phyloP scores from a whole-genome alignment of 2,329 filamentous ascomycete species.

The Blastomyces emzantsi region DNA sequence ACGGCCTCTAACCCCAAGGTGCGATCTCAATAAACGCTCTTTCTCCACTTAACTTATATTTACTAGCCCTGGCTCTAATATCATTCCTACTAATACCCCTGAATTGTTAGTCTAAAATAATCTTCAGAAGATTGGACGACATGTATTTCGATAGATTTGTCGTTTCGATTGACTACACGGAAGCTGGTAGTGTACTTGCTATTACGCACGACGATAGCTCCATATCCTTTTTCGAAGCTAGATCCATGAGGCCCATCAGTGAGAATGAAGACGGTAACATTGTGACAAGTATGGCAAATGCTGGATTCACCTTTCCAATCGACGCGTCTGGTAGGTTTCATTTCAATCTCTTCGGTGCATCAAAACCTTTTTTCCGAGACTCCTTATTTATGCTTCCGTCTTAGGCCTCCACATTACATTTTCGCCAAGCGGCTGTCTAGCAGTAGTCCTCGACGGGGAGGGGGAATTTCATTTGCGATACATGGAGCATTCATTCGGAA shows the following conservation, averaged over 20 bases:
- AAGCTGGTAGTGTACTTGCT: slow-evolving; percentile 62
- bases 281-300: slow-evolving; percentile 63
- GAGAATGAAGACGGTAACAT: slow-evolving; percentile 54
- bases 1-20: slow-evolving; percentile 42
- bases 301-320: slow-evolving; percentile 63
- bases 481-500: slow-evolving; percentile 35
- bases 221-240: slow-evolving; percentile 68
- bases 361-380: neutral
- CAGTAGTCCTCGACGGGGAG: slow-evolving; percentile 31
- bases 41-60: slow-evolving; percentile 6
- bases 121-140: slow-evolving; percentile 58
- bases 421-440: slow-evolving; percentile 38
- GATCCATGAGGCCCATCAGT: slow-evolving; percentile 60
- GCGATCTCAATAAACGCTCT: slow-evolving; percentile 16
- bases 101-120: slow-evolving; percentile 35
- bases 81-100: slow-evolving; percentile 14
- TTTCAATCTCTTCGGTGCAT: neutral
- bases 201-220: slow-evolving; percentile 72
- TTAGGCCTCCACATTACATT: slow-evolving; percentile 32
- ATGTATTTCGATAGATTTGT: slow-evolving; percentile 61
- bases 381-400: neutral
- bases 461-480: slow-evolving; percentile 31
- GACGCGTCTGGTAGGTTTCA: slow-evolving; percentile 50
- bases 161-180: slow-evolving; percentile 57
- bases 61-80: neutral